phyloP scores from a whole-genome alignment of 1,284 basidiomycete species.

The Mycena citricolor region DNA sequence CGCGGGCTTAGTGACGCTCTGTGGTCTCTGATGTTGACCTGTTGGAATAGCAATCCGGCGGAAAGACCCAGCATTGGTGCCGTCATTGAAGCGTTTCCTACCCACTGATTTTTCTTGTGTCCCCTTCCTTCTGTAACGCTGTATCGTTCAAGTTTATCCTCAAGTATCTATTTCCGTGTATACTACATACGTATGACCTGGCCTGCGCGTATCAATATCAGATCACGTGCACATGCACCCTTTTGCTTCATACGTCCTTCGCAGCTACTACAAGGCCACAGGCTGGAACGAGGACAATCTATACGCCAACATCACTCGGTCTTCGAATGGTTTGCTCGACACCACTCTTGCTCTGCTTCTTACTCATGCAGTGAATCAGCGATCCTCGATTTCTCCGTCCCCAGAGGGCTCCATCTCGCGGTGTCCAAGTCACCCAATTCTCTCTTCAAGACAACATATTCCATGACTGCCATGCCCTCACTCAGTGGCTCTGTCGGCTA shows the following conservation, averaged over 20 bases:
- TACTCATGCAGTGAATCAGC: conserved; percentile 47
- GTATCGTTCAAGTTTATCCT: not conserved
- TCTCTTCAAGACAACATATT: conserved; percentile 88
- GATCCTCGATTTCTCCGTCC: conserved; percentile 83
- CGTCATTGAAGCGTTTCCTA: conserved; percentile 28
- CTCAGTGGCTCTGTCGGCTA: conserved; percentile 93
- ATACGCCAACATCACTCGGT: conserved; percentile 87
- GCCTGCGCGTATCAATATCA: too few species aligned
- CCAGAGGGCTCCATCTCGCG: conserved; percentile 75
- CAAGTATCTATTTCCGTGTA: too few species aligned
- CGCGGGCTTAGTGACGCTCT: conserved; percentile 48
- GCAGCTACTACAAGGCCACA: conserved; percentile 86
- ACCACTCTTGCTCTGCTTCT: not conserved
- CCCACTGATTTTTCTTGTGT: not conserved
- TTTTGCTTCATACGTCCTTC: conserved; percentile 85
- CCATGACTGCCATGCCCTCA: conserved; percentile 88
- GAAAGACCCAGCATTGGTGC: conserved; percentile 43
- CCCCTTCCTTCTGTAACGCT: not conserved
- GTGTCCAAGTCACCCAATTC: conserved; percentile 89
- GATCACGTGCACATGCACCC: too few species aligned
- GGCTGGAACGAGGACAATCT: conserved; percentile 97
- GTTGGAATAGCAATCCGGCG: conserved; percentile 41
- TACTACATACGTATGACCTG: not conserved
- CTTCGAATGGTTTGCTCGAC: conserved; percentile 71
- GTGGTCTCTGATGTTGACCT: conserved; percentile 44